These are phyloP conservation scores for Pichia inconspicua DNA, from an alignment of 1,139 yeast genomes.

Conservation along the genomic window DNA sequence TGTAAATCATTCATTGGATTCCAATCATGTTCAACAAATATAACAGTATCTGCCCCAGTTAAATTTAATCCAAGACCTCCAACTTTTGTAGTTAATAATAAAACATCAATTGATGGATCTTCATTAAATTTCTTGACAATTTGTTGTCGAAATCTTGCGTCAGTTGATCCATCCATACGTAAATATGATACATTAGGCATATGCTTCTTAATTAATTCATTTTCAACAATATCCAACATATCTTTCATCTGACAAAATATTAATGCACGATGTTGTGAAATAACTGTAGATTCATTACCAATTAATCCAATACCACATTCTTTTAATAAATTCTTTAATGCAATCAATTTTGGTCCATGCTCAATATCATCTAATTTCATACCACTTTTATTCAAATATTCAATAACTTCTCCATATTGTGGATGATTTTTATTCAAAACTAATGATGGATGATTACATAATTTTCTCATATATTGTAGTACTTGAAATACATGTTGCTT, in stretches of 20 bases:
- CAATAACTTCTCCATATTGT: conserved; percentile 57
- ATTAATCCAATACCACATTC: conserved; percentile 90
- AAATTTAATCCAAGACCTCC: conserved; percentile 96
- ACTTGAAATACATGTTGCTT: conserved; percentile 97
- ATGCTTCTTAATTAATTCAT: conserved; percentile 70
- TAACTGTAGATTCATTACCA: conserved; percentile 50
- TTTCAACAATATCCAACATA: conserved; percentile 95
- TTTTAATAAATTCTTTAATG: conserved; percentile 68
- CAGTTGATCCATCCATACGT: conserved; percentile 93
- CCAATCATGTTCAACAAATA: conserved; percentile 99
- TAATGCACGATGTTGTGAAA: conserved; percentile 91
- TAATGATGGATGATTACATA: conserved; percentile 94
- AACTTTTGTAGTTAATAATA: conserved; percentile 88
- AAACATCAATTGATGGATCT: conserved; percentile 93
- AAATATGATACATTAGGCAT: conserved; percentile 91
- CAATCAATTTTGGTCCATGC: conserved; percentile 85
- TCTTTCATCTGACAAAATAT: conserved; percentile 95
- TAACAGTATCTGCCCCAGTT: conserved; percentile 98
- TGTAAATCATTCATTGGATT: conserved; percentile 99
- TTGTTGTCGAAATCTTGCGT: conserved; percentile 84
- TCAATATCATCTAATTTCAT: conserved; percentile 62
- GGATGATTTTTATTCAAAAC: conserved; percentile 87
- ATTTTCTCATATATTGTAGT: conserved; percentile 90
- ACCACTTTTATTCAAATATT: conserved; percentile 50
- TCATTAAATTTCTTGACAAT: conserved; percentile 89